phyloP scores from a whole-genome alignment of 805 yeast genomes.

The Grigorovia humatica region DNA sequence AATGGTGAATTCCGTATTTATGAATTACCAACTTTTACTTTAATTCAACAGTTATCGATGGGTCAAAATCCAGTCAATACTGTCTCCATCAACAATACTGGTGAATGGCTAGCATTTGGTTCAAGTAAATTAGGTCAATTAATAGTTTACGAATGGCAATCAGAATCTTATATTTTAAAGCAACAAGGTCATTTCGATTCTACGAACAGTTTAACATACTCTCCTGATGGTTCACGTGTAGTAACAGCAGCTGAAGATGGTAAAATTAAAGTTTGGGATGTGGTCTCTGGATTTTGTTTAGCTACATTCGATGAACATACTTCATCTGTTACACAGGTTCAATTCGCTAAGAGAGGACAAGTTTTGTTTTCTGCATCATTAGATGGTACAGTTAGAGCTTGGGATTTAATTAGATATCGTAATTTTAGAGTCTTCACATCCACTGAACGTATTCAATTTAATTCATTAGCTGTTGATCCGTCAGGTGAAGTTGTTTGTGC shows the following conservation, averaged over 20 bases:
- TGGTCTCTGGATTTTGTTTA: conserved; percentile 81
- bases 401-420: conserved; percentile 89
- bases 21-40: conserved; percentile 70
- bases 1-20: conserved; percentile 87
- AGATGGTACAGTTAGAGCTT: conserved; percentile 95
- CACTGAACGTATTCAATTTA: conserved; percentile 77
- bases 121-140: conserved; percentile 86
- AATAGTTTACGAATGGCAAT: conserved; percentile 97
- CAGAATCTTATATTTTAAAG: conserved; percentile 86
- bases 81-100: conserved; percentile 67
- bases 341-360: conserved; percentile 81
- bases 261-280: conserved; percentile 93
- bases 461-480: conserved; percentile 87
- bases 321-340: conserved; percentile 78
- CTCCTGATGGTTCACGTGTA: conserved; percentile 88
- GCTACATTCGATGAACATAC: conserved; percentile 88
- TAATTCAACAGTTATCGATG: conserved; percentile 81
- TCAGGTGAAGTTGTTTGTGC: conserved; percentile 96
- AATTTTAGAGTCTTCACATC: conserved; percentile 94
- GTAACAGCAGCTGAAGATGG: conserved; percentile 97
- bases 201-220: conserved; percentile 70
- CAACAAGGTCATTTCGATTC: conserved; percentile 97
- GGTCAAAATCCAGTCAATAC: conserved; percentile 85
- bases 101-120: conserved; percentile 97
- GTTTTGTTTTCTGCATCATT: conserved; percentile 84